Percentiles rank a stretch among this genome's conserved stretches.
Conservation (phyloP, 768 basidiomycete genomes). For the Lactarius sanguifluus region DNA sequence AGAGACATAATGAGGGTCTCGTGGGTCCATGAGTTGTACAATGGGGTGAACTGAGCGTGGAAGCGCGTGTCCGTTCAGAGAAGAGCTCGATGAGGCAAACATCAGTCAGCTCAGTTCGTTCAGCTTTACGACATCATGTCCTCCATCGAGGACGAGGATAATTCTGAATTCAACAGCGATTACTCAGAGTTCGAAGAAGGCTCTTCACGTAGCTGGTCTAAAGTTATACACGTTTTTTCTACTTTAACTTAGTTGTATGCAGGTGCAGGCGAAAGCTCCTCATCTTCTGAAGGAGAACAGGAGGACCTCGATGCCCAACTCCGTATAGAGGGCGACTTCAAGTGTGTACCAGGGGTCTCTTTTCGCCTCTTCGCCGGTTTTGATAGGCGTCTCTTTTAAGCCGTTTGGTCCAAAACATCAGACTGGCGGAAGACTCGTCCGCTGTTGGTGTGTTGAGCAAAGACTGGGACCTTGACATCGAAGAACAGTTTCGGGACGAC, state of each 20-base stretch:
- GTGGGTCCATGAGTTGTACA: conserved; percentile 30
- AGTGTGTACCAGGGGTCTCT: conserved; percentile 28
- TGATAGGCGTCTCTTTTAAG: conserved; percentile 38
- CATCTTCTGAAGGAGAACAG: conserved; percentile 17
- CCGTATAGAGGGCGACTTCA: conserved; percentile 59
- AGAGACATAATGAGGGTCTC: conserved; percentile 30
- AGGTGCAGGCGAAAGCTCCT: conserved; percentile 13
- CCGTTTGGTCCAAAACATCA: conserved; percentile 67
- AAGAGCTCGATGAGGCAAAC: neutral
- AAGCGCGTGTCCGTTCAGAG: conserved; percentile 8
- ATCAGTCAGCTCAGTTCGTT: neutral
- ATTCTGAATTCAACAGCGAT: conserved; percentile 7
- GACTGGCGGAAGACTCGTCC: conserved; percentile 48
- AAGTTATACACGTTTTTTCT: neutral
- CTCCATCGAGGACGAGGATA: neutral
- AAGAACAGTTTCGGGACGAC: conserved; percentile 72
- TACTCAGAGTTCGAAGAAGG: conserved; percentile 18
- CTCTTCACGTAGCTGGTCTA: conserved; percentile 15
- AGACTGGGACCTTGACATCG: conserved; percentile 73
- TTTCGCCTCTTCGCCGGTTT: neutral
- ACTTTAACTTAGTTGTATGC: conserved; percentile 3
- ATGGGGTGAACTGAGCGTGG: neutral
- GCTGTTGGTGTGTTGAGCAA: conserved; percentile 51
- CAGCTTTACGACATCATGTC: neutral
- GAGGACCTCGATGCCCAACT: conserved; percentile 30